These are phyloP conservation scores for Monosporascus sp. DNA, from an alignment of 2,329 filamentous ascomycete species.

Conservation along the genomic window DNA sequence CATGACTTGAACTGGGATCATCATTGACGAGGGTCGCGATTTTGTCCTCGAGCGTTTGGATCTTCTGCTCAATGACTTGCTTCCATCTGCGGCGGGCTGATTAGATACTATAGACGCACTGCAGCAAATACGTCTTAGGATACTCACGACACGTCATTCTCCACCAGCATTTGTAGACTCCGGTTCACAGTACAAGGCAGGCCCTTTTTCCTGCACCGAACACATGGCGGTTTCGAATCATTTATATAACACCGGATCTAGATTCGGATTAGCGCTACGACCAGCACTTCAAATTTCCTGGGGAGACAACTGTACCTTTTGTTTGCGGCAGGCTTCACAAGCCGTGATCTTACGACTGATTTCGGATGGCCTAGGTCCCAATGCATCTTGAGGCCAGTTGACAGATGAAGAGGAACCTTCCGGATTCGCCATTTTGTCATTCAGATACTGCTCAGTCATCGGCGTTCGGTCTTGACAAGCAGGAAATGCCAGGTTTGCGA, in stretches of 20 bases:
- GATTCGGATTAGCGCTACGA: background rate
- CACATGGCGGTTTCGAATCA: slow-evolving; percentile 3
- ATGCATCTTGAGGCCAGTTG: too few species aligned
- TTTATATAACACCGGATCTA: slow-evolving; percentile 6
- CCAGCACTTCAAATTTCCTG: background rate
- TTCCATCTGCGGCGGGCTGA: slow-evolving; percentile 3
- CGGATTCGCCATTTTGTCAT: too few species aligned
- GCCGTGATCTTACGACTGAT: slow-evolving; percentile 1
- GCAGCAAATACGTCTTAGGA: background rate
- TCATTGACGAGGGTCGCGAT: background rate
- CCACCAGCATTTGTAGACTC: slow-evolving; percentile 6
- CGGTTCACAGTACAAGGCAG: slow-evolving; percentile 4
- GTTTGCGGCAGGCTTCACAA: slow-evolving; percentile 6
- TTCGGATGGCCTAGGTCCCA: background rate
- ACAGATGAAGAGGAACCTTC: too few species aligned
- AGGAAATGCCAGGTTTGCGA: too few species aligned
- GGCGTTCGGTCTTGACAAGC: too few species aligned
- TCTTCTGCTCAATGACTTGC: slow-evolving; percentile 1
- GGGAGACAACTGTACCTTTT: slow-evolving; percentile 1
- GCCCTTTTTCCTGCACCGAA: slow-evolving; percentile 4
- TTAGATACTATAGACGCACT: background rate
- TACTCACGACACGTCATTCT: slow-evolving; percentile 4
- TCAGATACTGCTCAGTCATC: too few species aligned
- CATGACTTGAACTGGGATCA: background rate
- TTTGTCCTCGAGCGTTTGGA: slow-evolving; percentile 1